A percentile compares a stretch with the other conserved stretches of the same genome.
These are phyloP conservation scores for Eucalyptus albens DNA, from an alignment of 345 rosid genomes.

Conservation along the genomic window DNA sequence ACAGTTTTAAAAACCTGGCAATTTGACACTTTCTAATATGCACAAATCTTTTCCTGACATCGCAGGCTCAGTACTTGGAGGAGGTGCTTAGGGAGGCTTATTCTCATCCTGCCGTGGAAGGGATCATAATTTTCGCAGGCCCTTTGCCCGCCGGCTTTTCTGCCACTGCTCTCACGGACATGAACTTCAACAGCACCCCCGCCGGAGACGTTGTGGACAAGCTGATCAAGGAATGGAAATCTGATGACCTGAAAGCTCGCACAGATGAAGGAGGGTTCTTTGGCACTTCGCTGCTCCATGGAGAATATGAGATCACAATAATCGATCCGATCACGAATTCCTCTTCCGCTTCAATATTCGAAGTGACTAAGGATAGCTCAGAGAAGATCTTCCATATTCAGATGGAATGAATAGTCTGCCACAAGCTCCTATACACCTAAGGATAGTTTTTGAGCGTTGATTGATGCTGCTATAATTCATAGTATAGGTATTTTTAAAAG, in stretches of 20 bases:
- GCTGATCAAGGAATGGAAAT: constrained; percentile 42
- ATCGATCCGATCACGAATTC: constrained; percentile 15
- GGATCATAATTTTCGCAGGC: constrained; percentile 56
- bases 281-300: constrained; percentile 32
- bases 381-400: background rate
- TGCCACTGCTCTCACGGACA: constrained; percentile 27
- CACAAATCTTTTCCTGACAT: background rate
- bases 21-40: background rate
- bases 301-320: constrained; percentile 34
- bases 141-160: constrained; percentile 52
- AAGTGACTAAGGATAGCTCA: constrained; percentile 9
- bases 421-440: background rate
- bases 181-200: constrained; percentile 30
- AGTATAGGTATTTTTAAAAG: background rate
- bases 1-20: background rate
- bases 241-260: background rate
- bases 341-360: constrained; percentile 5
- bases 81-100: constrained; percentile 57
- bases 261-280: constrained; percentile 9
- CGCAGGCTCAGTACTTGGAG: constrained; percentile 23
- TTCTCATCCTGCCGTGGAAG: constrained; percentile 55
- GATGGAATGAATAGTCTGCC: background rate
- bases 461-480: background rate
- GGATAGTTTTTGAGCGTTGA: background rate
- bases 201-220: constrained; percentile 52